Percentiles rank a stretch among this genome's conserved stretches.
Conservation (phyloP, 148 eudicot genomes). For the Nepenthes mirabilis region DNA sequence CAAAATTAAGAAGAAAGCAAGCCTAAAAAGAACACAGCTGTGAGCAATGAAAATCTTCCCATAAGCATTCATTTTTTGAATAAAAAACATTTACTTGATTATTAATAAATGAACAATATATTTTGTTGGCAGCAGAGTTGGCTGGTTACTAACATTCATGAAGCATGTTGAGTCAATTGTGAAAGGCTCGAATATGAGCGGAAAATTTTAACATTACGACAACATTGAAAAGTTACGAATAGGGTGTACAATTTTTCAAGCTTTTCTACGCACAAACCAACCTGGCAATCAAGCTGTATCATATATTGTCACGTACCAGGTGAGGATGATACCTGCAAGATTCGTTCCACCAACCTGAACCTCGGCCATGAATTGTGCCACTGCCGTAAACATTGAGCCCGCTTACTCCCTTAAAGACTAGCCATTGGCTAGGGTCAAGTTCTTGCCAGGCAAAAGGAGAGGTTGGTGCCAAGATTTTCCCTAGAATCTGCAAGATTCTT, state of each 20-base stretch:
- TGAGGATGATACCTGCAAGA: constrained; percentile 53
- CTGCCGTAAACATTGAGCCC: constrained; percentile 36
- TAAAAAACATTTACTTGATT: no score
- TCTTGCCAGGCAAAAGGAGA: constrained; percentile 35
- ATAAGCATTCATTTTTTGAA: no score
- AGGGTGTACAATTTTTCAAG: neutral
- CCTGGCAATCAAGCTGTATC: neutral
- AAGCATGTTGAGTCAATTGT: neutral
- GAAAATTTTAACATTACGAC: no score
- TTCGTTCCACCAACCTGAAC: constrained; percentile 68
- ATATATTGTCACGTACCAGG: constrained; percentile 20
- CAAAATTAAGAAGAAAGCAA: no score
- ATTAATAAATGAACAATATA: no score
- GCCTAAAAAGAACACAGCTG: no score
- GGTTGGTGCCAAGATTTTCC: constrained; percentile 38
- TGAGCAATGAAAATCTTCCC: no score
- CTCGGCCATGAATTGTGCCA: constrained; percentile 39
- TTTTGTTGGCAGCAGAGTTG: no score
- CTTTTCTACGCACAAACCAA: neutral
- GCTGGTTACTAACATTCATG: no score
- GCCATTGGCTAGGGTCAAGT: constrained; percentile 42
- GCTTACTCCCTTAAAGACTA: constrained; percentile 24
- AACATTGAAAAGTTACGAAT: neutral
- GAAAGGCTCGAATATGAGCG: neutral
- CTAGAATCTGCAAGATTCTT: constrained; percentile 23